A percentile compares a stretch with the other conserved stretches of the same genome.
phyloP scores from a whole-genome alignment of 768 basidiomycete species.

The Tephrocybe sp. region DNA sequence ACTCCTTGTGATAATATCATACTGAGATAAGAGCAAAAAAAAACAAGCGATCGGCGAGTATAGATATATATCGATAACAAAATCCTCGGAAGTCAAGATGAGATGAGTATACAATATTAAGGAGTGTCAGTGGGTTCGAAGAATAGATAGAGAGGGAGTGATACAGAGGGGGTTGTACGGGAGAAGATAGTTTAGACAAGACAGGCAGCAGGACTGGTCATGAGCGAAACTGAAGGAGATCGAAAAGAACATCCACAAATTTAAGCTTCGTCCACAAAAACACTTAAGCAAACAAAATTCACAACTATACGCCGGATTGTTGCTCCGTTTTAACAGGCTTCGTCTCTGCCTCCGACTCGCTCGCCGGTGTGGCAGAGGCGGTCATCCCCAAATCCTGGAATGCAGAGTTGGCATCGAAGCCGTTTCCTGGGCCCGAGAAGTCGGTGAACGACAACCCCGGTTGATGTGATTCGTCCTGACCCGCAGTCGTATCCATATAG shows the following conservation, averaged over 20 bases:
- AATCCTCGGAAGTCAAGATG: conserved; percentile 28
- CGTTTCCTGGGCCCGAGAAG: conserved; percentile 56
- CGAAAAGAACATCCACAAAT: conserved; percentile 17
- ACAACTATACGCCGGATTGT: conserved; percentile 31
- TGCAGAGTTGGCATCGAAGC: conserved; percentile 73
- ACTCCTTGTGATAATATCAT: conserved; percentile 12
- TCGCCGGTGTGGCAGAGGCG: conserved; percentile 47
- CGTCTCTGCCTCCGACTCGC: conserved; percentile 62
- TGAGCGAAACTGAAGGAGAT: conserved; percentile 11
- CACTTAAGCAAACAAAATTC: conserved; percentile 18
- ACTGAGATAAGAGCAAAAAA: conserved; percentile 10
- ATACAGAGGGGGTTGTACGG: conserved; percentile 19
- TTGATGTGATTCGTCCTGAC: conserved; percentile 68
- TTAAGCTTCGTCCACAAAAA: conserved; percentile 12
- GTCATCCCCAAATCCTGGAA: conserved; percentile 66
- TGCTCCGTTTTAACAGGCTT: conserved; percentile 72
- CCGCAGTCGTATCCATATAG: conserved; percentile 72
- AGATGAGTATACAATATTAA: conserved; percentile 41
- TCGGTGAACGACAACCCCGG: conserved; percentile 72
- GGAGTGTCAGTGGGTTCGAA: conserved; percentile 28
- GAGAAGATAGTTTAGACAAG: conserved; percentile 15
- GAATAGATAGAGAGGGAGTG: conserved; percentile 25
- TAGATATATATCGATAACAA: conserved; percentile 39
- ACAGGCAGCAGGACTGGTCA: conserved; percentile 11
- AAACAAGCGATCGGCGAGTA: conserved; percentile 21